Evolutionary conservation across 345 rosid species (phyloP).

Genomic region (Streptanthus diversifolius): DNA sequence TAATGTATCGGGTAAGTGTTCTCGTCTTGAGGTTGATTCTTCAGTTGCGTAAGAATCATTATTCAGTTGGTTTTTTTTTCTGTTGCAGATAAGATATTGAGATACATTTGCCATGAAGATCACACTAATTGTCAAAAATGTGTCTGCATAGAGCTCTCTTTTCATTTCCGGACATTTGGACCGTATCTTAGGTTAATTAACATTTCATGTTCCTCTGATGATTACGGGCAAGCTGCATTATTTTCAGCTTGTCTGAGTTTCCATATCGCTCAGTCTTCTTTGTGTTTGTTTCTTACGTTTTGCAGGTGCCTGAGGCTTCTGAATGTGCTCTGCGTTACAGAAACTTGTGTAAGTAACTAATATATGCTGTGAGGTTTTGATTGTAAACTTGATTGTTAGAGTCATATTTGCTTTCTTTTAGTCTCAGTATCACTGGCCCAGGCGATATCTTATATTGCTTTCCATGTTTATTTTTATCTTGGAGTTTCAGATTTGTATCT

Average conservation of each 20-base stretch:
- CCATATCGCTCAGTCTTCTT: background rate
- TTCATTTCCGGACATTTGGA: constrained; percentile 66
- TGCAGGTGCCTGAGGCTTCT: constrained; percentile 81
- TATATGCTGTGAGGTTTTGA: background rate
- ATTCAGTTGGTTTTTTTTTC: constrained; percentile 10
- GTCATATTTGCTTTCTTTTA: background rate
- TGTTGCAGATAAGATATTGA: constrained; percentile 50
- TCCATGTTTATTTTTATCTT: background rate
- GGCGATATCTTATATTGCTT: background rate
- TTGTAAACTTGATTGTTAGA: background rate
- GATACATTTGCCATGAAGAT: constrained; percentile 50
- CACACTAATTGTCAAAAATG: constrained; percentile 26
- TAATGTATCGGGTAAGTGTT: constrained; percentile 52
- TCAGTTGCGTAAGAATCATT: background rate
- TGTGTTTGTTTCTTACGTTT: constrained; percentile 15
- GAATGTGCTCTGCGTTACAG: constrained; percentile 64
- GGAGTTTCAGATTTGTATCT: background rate
- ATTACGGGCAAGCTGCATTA: background rate
- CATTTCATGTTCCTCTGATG: background rate
- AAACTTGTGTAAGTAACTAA: constrained; percentile 63
- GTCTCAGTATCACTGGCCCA: background rate
- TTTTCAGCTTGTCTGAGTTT: background rate
- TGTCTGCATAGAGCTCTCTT: constrained; percentile 49
- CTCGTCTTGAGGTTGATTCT: background rate
- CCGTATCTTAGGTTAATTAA: constrained; percentile 46